Evolutionary conservation across 2,329 filamentous ascomycete genomes (phyloP).

Genomic region (Ilyonectria sp.): DNA sequence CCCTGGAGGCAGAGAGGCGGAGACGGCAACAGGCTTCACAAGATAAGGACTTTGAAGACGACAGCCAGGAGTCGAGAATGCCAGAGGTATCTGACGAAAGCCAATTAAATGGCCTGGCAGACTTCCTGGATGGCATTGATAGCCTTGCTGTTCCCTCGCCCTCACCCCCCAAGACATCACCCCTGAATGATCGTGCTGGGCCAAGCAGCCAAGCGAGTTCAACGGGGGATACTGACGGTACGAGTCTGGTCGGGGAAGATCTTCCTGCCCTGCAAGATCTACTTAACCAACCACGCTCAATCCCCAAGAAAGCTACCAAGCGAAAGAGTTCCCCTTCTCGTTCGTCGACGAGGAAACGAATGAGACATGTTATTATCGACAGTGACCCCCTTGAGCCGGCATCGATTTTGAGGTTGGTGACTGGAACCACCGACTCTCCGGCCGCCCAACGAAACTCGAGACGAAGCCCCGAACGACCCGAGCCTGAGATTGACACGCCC

Average conservation of each 20-base stretch:
- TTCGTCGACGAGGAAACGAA: conserved; percentile 50
- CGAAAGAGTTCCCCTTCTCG: conserved; percentile 42
- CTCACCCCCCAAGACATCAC: conserved; percentile 50
- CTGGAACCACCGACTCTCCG: conserved; percentile 37
- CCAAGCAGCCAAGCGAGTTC: conserved; percentile 55
- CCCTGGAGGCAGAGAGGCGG: conserved; percentile 48
- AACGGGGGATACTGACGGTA: conserved; percentile 54
- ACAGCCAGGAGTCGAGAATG: conserved; percentile 61
- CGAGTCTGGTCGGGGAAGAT: conserved; percentile 56
- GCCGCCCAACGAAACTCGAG: conserved; percentile 42
- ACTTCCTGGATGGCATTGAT: conserved; percentile 38
- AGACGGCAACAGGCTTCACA: conserved; percentile 62
- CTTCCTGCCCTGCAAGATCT: conserved; percentile 57
- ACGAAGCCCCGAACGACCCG: conserved; percentile 30
- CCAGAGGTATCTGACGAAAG: conserved; percentile 55
- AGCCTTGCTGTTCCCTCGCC: conserved; percentile 46
- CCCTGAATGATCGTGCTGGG: conserved; percentile 41
- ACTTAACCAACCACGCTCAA: conserved; percentile 39
- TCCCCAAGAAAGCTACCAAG: conserved; percentile 39
- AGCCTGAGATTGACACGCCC: not conserved
- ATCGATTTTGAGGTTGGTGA: conserved; percentile 35
- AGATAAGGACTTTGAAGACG: conserved; percentile 67
- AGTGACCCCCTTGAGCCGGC: conserved; percentile 52
- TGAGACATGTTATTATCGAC: conserved; percentile 49
- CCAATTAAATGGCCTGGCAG: conserved; percentile 45